These are phyloP conservation scores for Aurantiochytrium sp. DNA, from an alignment of 108 stramenopile genomes.

Conservation along the genomic window DNA sequence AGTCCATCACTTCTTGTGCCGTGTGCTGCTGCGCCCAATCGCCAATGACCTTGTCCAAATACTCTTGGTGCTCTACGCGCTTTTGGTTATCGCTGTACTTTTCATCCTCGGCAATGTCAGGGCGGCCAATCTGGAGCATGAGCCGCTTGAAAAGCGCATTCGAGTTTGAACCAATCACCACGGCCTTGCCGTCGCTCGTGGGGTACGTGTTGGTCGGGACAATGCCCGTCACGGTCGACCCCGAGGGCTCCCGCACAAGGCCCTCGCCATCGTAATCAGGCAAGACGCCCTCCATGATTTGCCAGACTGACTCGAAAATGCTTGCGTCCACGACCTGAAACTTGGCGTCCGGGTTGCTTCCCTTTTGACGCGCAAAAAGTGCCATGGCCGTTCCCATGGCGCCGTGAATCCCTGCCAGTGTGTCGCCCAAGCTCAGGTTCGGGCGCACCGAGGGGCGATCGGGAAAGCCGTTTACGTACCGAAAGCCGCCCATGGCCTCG, in stretches of 20 bases:
- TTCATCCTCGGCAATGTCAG: neutral
- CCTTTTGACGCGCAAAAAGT: neutral
- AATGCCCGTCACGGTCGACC: neutral
- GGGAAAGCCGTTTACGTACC: neutral
- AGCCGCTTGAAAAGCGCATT: neutral
- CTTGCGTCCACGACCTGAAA: neutral
- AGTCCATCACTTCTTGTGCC: neutral
- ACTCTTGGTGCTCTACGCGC: neutral
- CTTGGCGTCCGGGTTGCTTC: neutral
- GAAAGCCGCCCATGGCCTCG: conserved; percentile 11
- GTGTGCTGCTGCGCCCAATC: neutral
- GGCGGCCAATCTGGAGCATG: neutral
- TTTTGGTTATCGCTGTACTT: neutral
- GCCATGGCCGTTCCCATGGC: conserved; percentile 13
- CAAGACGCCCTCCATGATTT: conserved; percentile 7
- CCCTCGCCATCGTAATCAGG: neutral
- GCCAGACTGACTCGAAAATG: conserved; percentile 10
- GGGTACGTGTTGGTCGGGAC: conserved; percentile 14
- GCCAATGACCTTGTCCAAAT: neutral
- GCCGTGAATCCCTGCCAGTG: neutral
- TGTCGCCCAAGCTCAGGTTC: neutral
- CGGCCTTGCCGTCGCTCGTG: neutral
- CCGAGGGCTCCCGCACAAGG: neutral
- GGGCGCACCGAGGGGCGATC: neutral
- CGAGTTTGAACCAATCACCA: conserved; percentile 1